phyloP scores from a whole-genome alignment of 2,329 filamentous ascomycete species.

The Periconia digitata region DNA sequence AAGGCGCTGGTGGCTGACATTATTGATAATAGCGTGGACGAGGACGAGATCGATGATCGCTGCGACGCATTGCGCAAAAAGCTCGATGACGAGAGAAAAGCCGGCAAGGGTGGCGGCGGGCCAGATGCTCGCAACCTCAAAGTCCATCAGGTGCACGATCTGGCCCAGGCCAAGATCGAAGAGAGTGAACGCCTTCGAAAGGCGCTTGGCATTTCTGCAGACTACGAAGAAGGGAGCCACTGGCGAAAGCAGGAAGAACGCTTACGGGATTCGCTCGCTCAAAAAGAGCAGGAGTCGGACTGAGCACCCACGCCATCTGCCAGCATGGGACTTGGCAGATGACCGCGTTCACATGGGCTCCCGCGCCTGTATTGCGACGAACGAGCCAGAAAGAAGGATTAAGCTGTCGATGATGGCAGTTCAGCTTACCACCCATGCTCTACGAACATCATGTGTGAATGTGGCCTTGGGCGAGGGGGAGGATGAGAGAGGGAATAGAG shows the following conservation, averaged over 20 bases:
- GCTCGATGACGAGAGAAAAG: slow-evolving; percentile 53
- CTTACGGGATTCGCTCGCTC: slow-evolving; percentile 47
- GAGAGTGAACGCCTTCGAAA: slow-evolving; percentile 87
- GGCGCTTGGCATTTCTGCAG: slow-evolving; percentile 82
- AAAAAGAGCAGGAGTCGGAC: slow-evolving; percentile 41
- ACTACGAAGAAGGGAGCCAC: slow-evolving; percentile 84
- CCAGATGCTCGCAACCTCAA: slow-evolving; percentile 66
- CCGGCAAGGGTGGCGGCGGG: slow-evolving; percentile 34
- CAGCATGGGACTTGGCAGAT: background rate
- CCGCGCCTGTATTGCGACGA: background rate
- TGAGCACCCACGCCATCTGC: slow-evolving; percentile 8
- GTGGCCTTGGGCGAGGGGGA: background rate
- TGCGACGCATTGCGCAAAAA: slow-evolving; percentile 68
- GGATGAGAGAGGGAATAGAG: background rate
- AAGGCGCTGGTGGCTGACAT: slow-evolving; percentile 10
- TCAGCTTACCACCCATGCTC: too few species aligned
- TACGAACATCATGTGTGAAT: too few species aligned
- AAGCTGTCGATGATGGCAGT: background rate
- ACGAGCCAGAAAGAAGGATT: background rate
- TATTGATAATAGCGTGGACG: slow-evolving; percentile 62
- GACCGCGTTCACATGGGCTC: background rate
- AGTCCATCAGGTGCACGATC: slow-evolving; percentile 91
- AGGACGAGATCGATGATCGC: slow-evolving; percentile 85
- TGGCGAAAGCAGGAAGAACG: slow-evolving; percentile 83
- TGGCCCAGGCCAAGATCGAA: slow-evolving; percentile 93